A percentile compares a stretch with the other conserved stretches of the same genome.
Conservation (phyloP, 176 grass and related monocot species). For the Avena insularis region DNA sequence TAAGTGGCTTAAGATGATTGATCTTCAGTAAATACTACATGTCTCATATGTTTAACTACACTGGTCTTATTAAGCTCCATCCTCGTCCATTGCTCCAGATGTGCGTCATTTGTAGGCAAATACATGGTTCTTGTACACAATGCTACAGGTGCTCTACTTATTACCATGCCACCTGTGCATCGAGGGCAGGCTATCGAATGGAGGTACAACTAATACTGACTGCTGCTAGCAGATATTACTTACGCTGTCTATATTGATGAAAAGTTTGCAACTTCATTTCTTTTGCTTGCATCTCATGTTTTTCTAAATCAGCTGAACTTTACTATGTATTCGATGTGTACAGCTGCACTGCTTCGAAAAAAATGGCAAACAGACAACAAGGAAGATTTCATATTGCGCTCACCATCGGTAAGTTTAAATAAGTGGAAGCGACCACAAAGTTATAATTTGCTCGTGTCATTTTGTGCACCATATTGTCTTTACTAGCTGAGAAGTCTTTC, state of each 20-base stretch:
- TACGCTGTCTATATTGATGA: not conserved
- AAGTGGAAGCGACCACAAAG: not conserved
- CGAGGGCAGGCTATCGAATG: slow-evolving; percentile 93
- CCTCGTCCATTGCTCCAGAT: slow-evolving; percentile 63
- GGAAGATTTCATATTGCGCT: slow-evolving; percentile 90
- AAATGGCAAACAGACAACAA: slow-evolving; percentile 87
- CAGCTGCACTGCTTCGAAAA: slow-evolving; percentile 87
- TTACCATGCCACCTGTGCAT: slow-evolving; percentile 99
- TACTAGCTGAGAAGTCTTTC: not conserved
- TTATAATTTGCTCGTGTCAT: not conserved
- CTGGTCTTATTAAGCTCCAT: slow-evolving; percentile 39
- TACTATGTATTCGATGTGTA: slow-evolving; percentile 40
- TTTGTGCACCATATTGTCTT: slow-evolving; percentile 9
- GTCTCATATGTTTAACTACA: slow-evolving; percentile 26
- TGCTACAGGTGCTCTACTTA: slow-evolving; percentile 96
- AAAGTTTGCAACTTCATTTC: slow-evolving; percentile 20
- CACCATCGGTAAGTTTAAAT: slow-evolving; percentile 76
- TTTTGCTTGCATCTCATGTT: slow-evolving; percentile 1
- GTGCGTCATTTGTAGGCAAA: slow-evolving; percentile 96
- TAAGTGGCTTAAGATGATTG: slow-evolving; percentile 24
- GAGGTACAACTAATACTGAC: slow-evolving; percentile 70
- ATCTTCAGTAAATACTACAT: not conserved
- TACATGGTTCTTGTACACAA: slow-evolving; percentile 97
- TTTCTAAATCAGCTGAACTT: slow-evolving; percentile 19
- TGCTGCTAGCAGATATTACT: slow-evolving; percentile 20